A percentile compares a stretch with the other conserved stretches of the same genome.
Evolutionary conservation across 192 early-diverging fungal genomes (phyloP).

Genomic region (Geranomyces michiganensis): DNA sequence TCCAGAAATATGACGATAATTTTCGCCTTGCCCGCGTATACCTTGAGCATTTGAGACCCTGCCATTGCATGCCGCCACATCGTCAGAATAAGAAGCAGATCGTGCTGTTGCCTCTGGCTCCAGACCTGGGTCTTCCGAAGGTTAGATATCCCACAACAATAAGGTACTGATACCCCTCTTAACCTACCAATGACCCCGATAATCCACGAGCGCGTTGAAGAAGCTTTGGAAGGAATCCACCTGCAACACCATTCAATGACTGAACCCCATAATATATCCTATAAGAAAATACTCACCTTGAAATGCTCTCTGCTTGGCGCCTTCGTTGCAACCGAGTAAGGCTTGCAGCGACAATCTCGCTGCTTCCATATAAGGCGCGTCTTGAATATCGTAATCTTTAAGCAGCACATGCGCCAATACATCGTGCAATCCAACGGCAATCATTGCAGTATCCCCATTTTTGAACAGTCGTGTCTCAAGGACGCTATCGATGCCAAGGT

Average conservation of each 20-base stretch:
- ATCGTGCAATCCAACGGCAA: constrained; percentile 20
- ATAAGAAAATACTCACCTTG: constrained; percentile 7
- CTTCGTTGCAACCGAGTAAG: constrained; percentile 33
- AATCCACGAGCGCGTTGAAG: not conserved
- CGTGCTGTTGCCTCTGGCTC: constrained; percentile 24
- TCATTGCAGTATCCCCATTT: too few species aligned
- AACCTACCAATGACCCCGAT: not conserved
- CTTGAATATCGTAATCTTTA: constrained; percentile 5
- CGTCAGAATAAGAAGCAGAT: constrained; percentile 21
- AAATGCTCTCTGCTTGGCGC: constrained; percentile 33
- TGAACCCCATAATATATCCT: not conserved
- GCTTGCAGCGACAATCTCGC: constrained; percentile 35
- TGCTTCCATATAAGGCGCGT: constrained; percentile 27
- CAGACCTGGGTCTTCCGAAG: not conserved
- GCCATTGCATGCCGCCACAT: constrained; percentile 41
- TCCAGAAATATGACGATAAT: not conserved
- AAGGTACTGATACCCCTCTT: not conserved
- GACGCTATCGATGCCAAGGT: constrained; percentile 9
- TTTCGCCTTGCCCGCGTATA: not conserved
- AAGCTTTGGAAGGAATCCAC: not conserved
- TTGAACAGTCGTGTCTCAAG: not conserved
- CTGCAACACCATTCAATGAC: not conserved
- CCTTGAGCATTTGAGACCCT: constrained; percentile 36
- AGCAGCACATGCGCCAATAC: constrained; percentile 23
- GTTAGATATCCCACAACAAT: not conserved